Evolutionary conservation across 2,329 filamentous ascomycete genomes (phyloP), one percentile per base, ranked within the genome.

Genomic region (Incumbomyces delicatus): DNA sequence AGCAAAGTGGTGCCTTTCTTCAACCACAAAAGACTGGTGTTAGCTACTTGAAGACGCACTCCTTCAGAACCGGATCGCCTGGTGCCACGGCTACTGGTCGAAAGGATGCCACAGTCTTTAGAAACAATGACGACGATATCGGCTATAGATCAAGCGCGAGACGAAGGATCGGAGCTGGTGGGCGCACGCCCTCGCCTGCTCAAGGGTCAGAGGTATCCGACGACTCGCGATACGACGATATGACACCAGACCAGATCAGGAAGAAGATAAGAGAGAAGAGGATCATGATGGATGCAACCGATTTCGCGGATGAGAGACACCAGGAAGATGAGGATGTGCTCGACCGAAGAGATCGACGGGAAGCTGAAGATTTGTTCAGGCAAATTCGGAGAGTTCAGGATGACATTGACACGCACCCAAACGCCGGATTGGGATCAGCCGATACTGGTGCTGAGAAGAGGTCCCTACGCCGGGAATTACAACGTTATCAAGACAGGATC

Each of bases 21-120:
- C 80, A 96, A 50, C 90, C 92, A 3, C 92, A 96, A 63, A 89
- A 87, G 68, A 96, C 92, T 10, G 92, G 92, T n/a, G 89, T 98
- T 14, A 96, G 90, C 68, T 96, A 96, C 60, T 76, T 96, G 58
- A 98, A 98, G 68, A 89, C 80, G 46, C 90, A 94, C 57, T 98
- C 92, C 0, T 94, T 98, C 73, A 80, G 82, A 48, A 74, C 75
- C 22, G 75, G 74, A 31, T 75, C 76, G 2, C 68, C 74, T 41
- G 31, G 11, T 36, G 20, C 18, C 35, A 22, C 35, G 6, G 72
- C 72, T 37, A 70, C 70, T 37, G 77, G 77, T 32, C 84, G 89
- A 41, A 96, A 96, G 64, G 92, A 98, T 68, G 92, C 85, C 2
- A 98, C 92, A 0, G 85, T 96, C 2, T 98, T 90, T 68, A 90